phyloP scores from a whole-genome alignment of 2,329 filamentous ascomycete genomes.

The Achaetomium macrosporum region DNA sequence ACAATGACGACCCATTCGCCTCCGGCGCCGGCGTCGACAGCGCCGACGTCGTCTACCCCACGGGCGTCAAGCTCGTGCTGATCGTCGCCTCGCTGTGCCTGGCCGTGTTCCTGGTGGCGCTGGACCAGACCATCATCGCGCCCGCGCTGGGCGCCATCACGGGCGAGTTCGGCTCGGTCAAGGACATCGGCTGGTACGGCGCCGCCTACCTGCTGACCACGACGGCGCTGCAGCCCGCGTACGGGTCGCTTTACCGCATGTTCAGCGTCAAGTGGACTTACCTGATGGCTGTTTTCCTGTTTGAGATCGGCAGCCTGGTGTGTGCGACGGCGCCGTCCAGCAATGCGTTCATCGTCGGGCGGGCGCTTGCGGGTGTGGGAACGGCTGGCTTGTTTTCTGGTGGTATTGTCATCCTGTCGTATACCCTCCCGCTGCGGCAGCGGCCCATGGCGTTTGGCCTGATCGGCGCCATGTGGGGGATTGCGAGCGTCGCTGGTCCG shows the following conservation, averaged over 20 bases:
- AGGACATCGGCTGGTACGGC: constrained; percentile 50
- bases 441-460: constrained; percentile 50
- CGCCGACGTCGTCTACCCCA: constrained; percentile 33
- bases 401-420: constrained; percentile 42
- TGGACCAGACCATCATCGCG: constrained; percentile 48
- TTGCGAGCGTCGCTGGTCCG: constrained; percentile 44
- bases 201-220: constrained; percentile 44
- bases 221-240: constrained; percentile 45
- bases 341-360: constrained; percentile 45
- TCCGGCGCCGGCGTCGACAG: constrained; percentile 5
- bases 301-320: constrained; percentile 31
- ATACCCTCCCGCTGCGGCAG: constrained; percentile 47
- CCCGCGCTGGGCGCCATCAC: constrained; percentile 49
- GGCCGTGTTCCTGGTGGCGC: constrained; percentile 44
- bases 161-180: constrained; percentile 37
- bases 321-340: constrained; percentile 41
- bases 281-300: constrained; percentile 33
- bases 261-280: constrained; percentile 45
- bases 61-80: constrained; percentile 34
- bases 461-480: constrained; percentile 51
- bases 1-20: constrained; percentile 1
- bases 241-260: constrained; percentile 44
- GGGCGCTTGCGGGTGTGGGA: constrained; percentile 47
- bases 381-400: constrained; percentile 47
- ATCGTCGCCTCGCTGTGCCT: constrained; percentile 42